Evolutionary conservation across 2,329 filamentous ascomycete species (phyloP), one percentile per base, ranked within the genome.

Genomic region (Grosmannia clavigera): DNA sequence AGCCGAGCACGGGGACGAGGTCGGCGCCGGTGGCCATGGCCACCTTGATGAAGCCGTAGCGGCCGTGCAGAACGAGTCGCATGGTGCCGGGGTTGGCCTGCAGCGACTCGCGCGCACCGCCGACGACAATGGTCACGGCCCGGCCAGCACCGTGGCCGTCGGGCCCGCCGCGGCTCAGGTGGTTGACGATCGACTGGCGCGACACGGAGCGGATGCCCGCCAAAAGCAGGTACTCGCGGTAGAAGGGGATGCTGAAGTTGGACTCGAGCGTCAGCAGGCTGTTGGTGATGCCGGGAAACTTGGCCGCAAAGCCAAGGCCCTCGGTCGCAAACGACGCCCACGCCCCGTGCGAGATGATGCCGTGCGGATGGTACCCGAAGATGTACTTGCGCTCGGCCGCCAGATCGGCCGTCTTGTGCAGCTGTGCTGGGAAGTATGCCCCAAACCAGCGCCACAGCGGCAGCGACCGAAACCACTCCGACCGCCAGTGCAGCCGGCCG

Each of bases 321-420:
- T 96, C 92, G 0, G 92, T 97, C 4, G 81, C 88, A 69, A 97
- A 97, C 5, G 92, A 88, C 5, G 85, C 89, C 75, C 92, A 96
- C 0, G 92, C 92, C n/a, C 92, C 94, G 67, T 96, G 90, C 5
- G 88, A 94, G 68, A 99, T 96, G 72, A 99, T 97, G 29, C 94
- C 65, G 70, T 99, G 94, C 0, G 94, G 94, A 68, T 97, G 94
- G 72, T 97, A 97, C 53, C 92, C 92, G 67, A 99, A 91, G 64
- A 99, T 91, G 75, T 97, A 99, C 73, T 95, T 96, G 64, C 91
- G 81, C 1, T 87, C 90, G 0, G 90, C 81, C 27, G 88, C 82
- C 7, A 99, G 81, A 60, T 86, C 80, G 65, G 87, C 81, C 4
- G 90, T 94, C 65, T 94, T 90, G 75, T 97, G 91, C 48, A 99